These are phyloP conservation scores for Pseudoneurospora amorphoporcata DNA, from an alignment of 495 filamentous ascomycete species.

Conservation along the genomic window DNA sequence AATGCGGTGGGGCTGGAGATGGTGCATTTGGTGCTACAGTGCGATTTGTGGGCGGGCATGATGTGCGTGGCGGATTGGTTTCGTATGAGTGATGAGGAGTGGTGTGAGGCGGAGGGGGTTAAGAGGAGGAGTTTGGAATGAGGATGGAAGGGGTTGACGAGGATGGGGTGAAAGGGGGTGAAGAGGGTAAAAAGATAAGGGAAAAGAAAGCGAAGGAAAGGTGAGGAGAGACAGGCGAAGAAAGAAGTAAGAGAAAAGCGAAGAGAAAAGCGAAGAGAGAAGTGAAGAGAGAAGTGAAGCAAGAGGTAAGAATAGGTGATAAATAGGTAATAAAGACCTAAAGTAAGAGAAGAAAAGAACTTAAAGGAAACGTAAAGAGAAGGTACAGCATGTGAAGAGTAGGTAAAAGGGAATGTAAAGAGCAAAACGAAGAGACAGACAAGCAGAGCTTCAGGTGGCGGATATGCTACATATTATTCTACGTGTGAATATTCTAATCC, in stretches of 20 bases:
- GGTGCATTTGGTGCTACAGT: conserved; percentile 18
- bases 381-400: not conserved
- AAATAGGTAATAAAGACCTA: not conserved
- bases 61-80: conserved; percentile 19
- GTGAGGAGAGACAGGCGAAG: not conserved
- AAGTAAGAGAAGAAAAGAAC: not conserved
- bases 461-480: not conserved
- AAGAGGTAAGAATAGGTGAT: not conserved
- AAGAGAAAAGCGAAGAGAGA: not conserved
- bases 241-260: not conserved
- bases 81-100: conserved; percentile 28
- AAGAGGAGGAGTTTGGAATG: not conserved
- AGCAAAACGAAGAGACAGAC: not conserved
- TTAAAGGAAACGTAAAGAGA: not conserved
- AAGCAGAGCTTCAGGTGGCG: not conserved
- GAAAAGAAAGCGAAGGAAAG: not conserved
- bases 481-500: not conserved
- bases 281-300: not conserved
- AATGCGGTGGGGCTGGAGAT: conserved; percentile 28
- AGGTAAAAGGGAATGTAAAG: not conserved
- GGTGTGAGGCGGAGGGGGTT: conserved; percentile 15
- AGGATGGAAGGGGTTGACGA: not conserved
- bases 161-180: not conserved
- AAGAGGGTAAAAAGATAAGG: not conserved
- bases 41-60: conserved; percentile 23